Percentiles rank a stretch among this genome's conserved stretches.
Conservation (phyloP, 306 rosid species). For the Vigna nakashimae region DNA sequence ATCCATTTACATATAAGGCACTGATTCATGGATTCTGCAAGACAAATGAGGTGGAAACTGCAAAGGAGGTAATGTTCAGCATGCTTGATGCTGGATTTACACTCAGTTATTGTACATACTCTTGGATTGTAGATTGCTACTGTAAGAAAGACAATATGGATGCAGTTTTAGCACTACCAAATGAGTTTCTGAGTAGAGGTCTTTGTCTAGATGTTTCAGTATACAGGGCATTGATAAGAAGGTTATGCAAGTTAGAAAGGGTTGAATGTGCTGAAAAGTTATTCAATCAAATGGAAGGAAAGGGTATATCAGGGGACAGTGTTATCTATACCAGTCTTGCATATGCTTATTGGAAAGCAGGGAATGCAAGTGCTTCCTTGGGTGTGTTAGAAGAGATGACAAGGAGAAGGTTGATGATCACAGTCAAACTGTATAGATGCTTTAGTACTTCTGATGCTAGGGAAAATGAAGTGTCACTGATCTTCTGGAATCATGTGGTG, state of each 20-base stretch:
- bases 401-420: slow-evolving; percentile 71
- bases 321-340: slow-evolving; percentile 74
- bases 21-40: slow-evolving; percentile 85
- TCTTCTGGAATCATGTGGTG: slow-evolving; percentile 74
- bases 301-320: slow-evolving; percentile 69
- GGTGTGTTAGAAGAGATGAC: slow-evolving; percentile 71
- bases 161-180: slow-evolving; percentile 63
- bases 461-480: slow-evolving; percentile 51
- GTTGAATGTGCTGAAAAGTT: slow-evolving; percentile 68
- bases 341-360: slow-evolving; percentile 73
- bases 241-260: slow-evolving; percentile 71
- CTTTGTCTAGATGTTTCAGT: slow-evolving; percentile 68
- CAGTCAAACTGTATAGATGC: slow-evolving; percentile 66
- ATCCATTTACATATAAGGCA: slow-evolving; percentile 78
- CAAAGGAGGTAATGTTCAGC: slow-evolving; percentile 63
- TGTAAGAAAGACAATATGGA: slow-evolving; percentile 65
- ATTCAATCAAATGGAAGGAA: slow-evolving; percentile 59
- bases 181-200: slow-evolving; percentile 70
- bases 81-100: slow-evolving; percentile 77
- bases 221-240: slow-evolving; percentile 81
- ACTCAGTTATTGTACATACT: slow-evolving; percentile 71
- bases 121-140: slow-evolving; percentile 82
- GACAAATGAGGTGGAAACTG: slow-evolving; percentile 61
- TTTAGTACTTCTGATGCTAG: slow-evolving; percentile 55
- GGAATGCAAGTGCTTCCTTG: slow-evolving; percentile 57